Evolutionary conservation across 306 rosid species (phyloP).

Genomic region (Purshia tridentata): DNA sequence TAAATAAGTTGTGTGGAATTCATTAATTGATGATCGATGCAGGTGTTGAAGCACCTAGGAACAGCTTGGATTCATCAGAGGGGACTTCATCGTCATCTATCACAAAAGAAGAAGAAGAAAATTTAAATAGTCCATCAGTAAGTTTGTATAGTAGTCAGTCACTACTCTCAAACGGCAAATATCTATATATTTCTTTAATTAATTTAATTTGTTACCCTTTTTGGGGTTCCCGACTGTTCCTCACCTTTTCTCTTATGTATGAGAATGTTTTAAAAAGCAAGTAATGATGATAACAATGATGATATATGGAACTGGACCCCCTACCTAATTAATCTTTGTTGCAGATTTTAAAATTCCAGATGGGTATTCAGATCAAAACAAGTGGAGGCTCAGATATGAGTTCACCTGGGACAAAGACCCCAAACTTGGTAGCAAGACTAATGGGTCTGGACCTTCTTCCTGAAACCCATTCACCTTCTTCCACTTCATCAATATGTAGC

Average conservation of each 20-base stretch:
- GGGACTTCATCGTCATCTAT: slow-evolving; percentile 32
- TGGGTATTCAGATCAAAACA: slow-evolving; percentile 68
- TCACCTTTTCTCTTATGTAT: not conserved
- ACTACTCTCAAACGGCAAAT: not conserved
- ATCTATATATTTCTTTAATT: not conserved
- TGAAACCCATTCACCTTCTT: slow-evolving; percentile 44
- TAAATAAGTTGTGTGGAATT: slow-evolving; percentile 13
- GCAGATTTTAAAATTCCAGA: slow-evolving; percentile 47
- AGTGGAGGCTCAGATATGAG: slow-evolving; percentile 46
- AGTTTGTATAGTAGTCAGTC: slow-evolving; percentile 14
- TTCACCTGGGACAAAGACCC: slow-evolving; percentile 87
- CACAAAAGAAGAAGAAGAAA: slow-evolving; percentile 50
- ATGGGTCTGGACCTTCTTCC: slow-evolving; percentile 99
- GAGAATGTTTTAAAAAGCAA: slow-evolving; percentile 7
- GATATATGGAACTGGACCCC: slow-evolving; percentile 7
- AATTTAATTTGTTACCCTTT: not conserved
- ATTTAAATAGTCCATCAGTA: slow-evolving; percentile 56
- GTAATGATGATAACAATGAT: slow-evolving; percentile 20
- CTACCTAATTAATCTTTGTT: not conserved
- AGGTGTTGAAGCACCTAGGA: slow-evolving; percentile 87
- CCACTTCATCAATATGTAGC: slow-evolving; percentile 23
- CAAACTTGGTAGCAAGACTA: slow-evolving; percentile 85
- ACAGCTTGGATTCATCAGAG: slow-evolving; percentile 66
- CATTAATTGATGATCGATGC: slow-evolving; percentile 17
- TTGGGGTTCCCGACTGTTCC: not conserved